These are phyloP conservation scores for Nicotiana otophora DNA, from an alignment of 257 asterid genomes.

Conservation along the genomic window DNA sequence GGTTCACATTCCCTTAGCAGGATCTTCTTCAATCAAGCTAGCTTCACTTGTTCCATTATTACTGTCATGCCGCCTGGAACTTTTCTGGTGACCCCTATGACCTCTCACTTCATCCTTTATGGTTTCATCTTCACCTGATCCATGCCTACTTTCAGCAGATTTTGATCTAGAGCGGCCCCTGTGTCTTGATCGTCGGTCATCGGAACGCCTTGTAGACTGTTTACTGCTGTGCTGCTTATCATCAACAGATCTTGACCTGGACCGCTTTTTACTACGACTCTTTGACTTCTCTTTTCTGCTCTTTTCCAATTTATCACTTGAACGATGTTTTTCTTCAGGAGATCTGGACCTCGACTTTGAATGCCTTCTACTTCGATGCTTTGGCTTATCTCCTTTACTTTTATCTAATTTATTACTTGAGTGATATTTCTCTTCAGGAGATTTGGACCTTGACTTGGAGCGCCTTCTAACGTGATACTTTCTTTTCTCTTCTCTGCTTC, in stretches of 20 bases:
- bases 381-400: slow-evolving; percentile 54
- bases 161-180: slow-evolving; percentile 51
- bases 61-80: slow-evolving; percentile 16
- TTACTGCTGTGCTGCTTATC: slow-evolving; percentile 21
- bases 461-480: slow-evolving; percentile 40
- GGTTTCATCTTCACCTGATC: slow-evolving; percentile 34
- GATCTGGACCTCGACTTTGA: slow-evolving; percentile 46
- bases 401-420: slow-evolving; percentile 21
- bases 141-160: slow-evolving; percentile 40
- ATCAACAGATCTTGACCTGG: slow-evolving; percentile 31
- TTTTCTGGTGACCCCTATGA: slow-evolving; percentile 16
- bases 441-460: slow-evolving; percentile 55
- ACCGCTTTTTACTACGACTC: slow-evolving; percentile 39
- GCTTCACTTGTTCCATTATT: slow-evolving; percentile 15
- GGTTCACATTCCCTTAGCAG: slow-evolving; percentile 15
- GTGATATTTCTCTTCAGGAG: slow-evolving; percentile 44
- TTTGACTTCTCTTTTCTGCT: slow-evolving; percentile 59
- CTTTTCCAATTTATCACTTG: slow-evolving; percentile 23
- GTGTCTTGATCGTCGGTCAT: slow-evolving; percentile 50
- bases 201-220: slow-evolving; percentile 35
- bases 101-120: slow-evolving; percentile 35
- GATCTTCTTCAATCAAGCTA: slow-evolving; percentile 13
- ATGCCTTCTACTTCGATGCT: slow-evolving; percentile 37
- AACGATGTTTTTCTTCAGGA: slow-evolving; percentile 39
- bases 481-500: slow-evolving; percentile 54